phyloP scores from a whole-genome alignment of 371 early-diverging fungal species.

The Conidiobolus incongruus region DNA sequence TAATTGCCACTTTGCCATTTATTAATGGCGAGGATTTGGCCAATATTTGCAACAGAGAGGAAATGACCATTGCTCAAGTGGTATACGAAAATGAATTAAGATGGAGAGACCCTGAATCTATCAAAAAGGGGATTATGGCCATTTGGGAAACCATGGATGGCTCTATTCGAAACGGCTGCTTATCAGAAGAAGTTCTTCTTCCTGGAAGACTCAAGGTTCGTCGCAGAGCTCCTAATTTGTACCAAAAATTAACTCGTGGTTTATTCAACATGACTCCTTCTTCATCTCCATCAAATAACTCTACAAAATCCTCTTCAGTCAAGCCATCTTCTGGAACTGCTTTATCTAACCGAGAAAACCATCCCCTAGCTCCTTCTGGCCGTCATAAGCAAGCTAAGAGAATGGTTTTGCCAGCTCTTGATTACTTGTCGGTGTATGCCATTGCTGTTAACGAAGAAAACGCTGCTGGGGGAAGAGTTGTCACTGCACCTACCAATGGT shows the following conservation, averaged over 20 bases:
- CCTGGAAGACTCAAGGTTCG: constrained; percentile 69
- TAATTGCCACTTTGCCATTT: constrained; percentile 70
- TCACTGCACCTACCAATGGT: constrained; percentile 85
- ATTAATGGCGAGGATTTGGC: constrained; percentile 53
- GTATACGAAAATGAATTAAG: constrained; percentile 83
- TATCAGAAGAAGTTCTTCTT: constrained; percentile 26
- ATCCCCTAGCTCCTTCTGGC: constrained; percentile 6
- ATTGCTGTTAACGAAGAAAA: constrained; percentile 96
- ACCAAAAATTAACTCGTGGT: constrained; percentile 62
- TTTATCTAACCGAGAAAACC: background rate
- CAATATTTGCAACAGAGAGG: constrained; percentile 53
- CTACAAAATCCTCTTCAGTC: background rate
- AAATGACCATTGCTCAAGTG: constrained; percentile 85
- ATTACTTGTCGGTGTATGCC: constrained; percentile 83
- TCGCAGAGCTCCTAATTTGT: constrained; percentile 73
- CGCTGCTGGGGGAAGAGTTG: constrained; percentile 84
- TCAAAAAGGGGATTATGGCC: constrained; percentile 37
- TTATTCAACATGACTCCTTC: constrained; percentile 19
- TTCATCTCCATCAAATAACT: constrained; percentile 1
- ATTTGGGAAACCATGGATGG: constrained; percentile 91
- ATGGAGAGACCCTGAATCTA: constrained; percentile 65
- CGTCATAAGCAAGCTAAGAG: constrained; percentile 18
- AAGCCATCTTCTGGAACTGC: constrained; percentile 12
- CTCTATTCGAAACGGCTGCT: constrained; percentile 55
- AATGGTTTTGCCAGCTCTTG: constrained; percentile 48